A percentile compares a stretch with the other conserved stretches of the same genome.
These are phyloP conservation scores for Naganishia kalamii DNA, from an alignment of 768 basidiomycete species.

Conservation along the genomic window DNA sequence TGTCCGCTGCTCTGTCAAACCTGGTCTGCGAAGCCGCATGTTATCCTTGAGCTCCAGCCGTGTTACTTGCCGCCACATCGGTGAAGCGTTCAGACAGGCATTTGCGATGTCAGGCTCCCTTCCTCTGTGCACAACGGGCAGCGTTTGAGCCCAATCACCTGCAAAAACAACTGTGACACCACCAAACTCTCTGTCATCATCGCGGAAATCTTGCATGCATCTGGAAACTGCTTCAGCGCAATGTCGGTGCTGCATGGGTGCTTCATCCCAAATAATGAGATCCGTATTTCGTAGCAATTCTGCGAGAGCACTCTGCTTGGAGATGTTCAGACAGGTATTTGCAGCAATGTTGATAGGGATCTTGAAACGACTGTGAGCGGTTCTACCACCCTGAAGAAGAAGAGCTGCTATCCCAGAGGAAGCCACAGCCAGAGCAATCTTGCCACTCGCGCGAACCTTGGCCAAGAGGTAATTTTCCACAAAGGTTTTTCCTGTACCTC, in stretches of 20 bases:
- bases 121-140: constrained; percentile 51
- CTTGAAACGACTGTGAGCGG: constrained; percentile 49
- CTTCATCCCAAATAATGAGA: constrained; percentile 53
- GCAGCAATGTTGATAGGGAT: neutral
- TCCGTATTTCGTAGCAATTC: constrained; percentile 44
- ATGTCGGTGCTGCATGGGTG: constrained; percentile 47
- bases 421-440: constrained; percentile 52
- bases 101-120: constrained; percentile 48
- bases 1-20: constrained; percentile 28
- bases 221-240: constrained; percentile 50
- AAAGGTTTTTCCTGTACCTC: constrained; percentile 53
- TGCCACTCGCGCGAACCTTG: constrained; percentile 32
- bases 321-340: neutral
- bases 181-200: constrained; percentile 46
- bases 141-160: constrained; percentile 28
- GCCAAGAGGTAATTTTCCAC: constrained; percentile 48
- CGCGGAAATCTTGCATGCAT: constrained; percentile 32
- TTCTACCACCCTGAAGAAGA: constrained; percentile 50
- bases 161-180: constrained; percentile 52
- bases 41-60: constrained; percentile 49
- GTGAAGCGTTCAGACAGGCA: constrained; percentile 44
- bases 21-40: constrained; percentile 46
- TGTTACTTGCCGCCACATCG: constrained; percentile 47
- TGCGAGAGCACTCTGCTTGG: constrained; percentile 31
- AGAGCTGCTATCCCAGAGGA: constrained; percentile 55